Evolutionary conservation across 2,329 filamentous ascomycete genomes (phyloP).

Genomic region (Xylaria sp.): DNA sequence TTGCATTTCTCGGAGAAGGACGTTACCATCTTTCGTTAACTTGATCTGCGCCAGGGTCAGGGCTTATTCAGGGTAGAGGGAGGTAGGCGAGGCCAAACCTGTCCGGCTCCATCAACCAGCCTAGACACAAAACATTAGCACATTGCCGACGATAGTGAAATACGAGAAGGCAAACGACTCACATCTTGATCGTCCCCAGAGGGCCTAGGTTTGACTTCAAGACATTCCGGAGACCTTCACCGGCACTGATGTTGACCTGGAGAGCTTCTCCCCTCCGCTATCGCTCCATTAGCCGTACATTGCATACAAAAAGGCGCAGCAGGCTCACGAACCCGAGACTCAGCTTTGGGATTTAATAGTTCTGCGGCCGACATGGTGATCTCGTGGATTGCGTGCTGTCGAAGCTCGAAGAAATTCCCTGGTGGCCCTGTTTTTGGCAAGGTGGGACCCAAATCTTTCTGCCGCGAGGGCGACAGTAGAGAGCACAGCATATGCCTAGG

Average conservation of each 20-base stretch:
- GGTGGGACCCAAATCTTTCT: too few relatives aligned
- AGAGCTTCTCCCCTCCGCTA: constrained; percentile 96
- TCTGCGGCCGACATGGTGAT: constrained; percentile 89
- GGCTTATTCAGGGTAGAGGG: constrained; percentile 12
- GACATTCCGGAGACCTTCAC: constrained; percentile 91
- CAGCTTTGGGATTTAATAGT: constrained; percentile 97
- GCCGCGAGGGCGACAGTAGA: too few relatives aligned
- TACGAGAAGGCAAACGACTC: constrained; percentile 35
- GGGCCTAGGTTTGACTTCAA: constrained; percentile 96
- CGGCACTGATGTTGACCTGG: constrained; percentile 94
- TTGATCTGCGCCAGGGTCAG: constrained; percentile 72
- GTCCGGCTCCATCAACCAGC: constrained; percentile 72
- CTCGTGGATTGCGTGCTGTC: too few relatives aligned
- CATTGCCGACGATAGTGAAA: neutral
- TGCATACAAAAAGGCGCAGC: too few relatives aligned
- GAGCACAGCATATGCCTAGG: too few relatives aligned
- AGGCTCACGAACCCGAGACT: constrained; percentile 73
- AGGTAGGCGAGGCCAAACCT: constrained; percentile 52
- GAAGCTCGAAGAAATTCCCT: too few relatives aligned
- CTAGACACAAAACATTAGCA: too few relatives aligned
- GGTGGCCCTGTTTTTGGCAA: too few relatives aligned
- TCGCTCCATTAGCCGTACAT: constrained; percentile 44
- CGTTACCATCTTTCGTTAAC: constrained; percentile 97
- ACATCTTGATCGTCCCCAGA: constrained; percentile 96
- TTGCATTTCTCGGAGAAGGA: constrained; percentile 80